phyloP scores from a whole-genome alignment of 169 alveolate species.

The Sarcocystis neurona region DNA sequence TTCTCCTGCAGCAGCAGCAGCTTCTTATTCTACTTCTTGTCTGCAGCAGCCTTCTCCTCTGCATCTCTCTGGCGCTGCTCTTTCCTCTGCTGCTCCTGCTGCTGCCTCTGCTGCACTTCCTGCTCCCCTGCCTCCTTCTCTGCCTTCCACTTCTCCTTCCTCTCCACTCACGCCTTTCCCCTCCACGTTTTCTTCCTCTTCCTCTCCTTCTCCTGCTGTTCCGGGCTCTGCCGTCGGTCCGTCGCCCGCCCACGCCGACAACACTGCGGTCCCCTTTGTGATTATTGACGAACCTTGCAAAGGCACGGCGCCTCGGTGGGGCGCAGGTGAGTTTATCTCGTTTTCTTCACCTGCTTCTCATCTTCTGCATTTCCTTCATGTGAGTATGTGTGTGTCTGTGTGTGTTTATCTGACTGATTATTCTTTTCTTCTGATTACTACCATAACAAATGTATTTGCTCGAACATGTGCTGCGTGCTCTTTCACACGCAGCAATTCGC shows the following conservation, averaged over 20 bases:
- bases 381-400: neutral
- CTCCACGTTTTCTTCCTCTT: neutral
- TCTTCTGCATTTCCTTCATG: neutral
- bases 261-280: conserved; percentile 26
- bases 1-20: too few species aligned
- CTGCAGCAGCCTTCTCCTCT: neutral
- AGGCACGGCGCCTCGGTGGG: conserved; percentile 62
- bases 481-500: too few species aligned
- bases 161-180: too few species aligned
- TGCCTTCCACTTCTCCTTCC: too few species aligned
- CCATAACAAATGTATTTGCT: neutral
- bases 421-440: too few species aligned
- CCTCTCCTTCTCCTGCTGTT: neutral
- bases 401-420: neutral
- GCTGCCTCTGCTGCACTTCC: neutral
- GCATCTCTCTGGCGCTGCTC: neutral
- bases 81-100: too few species aligned
- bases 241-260: neutral
- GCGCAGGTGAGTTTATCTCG: conserved; percentile 55
- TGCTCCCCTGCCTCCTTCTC: neutral
- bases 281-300: conserved; percentile 65
- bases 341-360: neutral
- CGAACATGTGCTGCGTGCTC: too few species aligned
- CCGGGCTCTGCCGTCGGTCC: neutral
- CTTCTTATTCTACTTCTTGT: neutral